phyloP scores from a whole-genome alignment of 2,329 filamentous ascomycete species.

The Penicillium capsulatum region DNA sequence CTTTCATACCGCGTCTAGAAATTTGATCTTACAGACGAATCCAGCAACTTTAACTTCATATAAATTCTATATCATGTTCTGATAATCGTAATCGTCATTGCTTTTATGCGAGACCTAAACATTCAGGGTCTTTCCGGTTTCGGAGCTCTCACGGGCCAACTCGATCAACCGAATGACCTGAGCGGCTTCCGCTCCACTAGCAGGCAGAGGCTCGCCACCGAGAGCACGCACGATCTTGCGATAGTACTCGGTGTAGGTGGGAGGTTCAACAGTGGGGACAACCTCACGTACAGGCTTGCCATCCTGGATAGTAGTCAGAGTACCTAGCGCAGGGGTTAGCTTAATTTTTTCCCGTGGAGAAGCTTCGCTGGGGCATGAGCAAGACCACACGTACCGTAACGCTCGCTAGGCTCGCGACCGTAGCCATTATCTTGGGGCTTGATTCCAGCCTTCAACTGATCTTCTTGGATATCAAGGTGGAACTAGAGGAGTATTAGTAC shows the following conservation, averaged over 20 bases:
- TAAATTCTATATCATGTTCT: too few relatives aligned
- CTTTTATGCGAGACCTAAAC: slow-evolving; percentile 22
- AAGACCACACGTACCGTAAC: slow-evolving; percentile 47
- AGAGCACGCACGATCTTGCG: slow-evolving; percentile 51
- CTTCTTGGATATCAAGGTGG: slow-evolving; percentile 69
- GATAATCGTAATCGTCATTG: slow-evolving; percentile 17
- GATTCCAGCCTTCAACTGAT: slow-evolving; percentile 63
- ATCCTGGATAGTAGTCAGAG: slow-evolving; percentile 54
- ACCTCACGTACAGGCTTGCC: slow-evolving; percentile 50
- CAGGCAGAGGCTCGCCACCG: slow-evolving; percentile 52
- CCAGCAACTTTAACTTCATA: too few relatives aligned
- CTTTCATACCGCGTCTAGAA: too few relatives aligned
- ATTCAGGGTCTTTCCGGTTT: slow-evolving; percentile 47
- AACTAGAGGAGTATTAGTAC: slow-evolving; percentile 29
- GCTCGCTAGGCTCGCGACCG: slow-evolving; percentile 58
- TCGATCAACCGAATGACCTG: slow-evolving; percentile 56
- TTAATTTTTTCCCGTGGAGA: too few relatives aligned
- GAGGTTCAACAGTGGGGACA: slow-evolving; percentile 58
- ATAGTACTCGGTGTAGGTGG: slow-evolving; percentile 69
- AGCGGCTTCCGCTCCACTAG: slow-evolving; percentile 51
- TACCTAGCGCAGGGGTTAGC: slow-evolving; percentile 17
- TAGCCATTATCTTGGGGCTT: slow-evolving; percentile 60
- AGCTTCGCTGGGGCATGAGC: too few relatives aligned
- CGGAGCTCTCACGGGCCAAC: slow-evolving; percentile 52
- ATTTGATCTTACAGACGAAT: too few relatives aligned